These are phyloP conservation scores for Forsythia suspensa DNA, from an alignment of 257 asterid species.

Conservation along the genomic window DNA sequence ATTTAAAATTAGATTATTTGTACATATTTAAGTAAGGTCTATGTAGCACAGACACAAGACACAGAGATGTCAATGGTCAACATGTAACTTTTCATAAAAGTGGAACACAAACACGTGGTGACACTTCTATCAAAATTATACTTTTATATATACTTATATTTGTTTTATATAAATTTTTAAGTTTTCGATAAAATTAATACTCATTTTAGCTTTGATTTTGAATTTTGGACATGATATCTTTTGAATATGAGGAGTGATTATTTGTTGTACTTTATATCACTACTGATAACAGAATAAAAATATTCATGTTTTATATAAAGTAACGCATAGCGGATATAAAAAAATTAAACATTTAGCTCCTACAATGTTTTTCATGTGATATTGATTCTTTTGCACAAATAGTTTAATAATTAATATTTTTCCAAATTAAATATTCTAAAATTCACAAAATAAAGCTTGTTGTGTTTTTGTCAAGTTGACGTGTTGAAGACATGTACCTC, in stretches of 20 bases:
- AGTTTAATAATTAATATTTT: background rate
- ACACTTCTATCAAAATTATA: background rate
- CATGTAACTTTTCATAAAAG: background rate
- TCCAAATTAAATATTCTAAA: background rate
- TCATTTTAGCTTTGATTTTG: background rate
- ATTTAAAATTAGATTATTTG: background rate
- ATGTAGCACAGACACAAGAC: background rate
- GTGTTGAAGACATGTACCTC: background rate
- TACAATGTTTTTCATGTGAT: background rate
- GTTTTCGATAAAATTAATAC: background rate
- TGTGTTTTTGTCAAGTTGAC: background rate
- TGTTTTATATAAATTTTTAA: background rate
- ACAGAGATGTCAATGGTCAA: background rate
- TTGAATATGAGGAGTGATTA: background rate
- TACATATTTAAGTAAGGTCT: background rate
- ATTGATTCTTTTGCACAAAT: no score
- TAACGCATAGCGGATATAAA: background rate
- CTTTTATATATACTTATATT: background rate
- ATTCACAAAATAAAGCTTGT: background rate
- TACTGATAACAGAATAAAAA: background rate
- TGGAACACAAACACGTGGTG: background rate
- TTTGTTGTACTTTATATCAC: background rate
- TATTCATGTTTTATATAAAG: background rate
- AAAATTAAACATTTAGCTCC: background rate
- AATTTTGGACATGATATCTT: background rate